Percentiles rank a stretch among this genome's conserved stretches.
Evolutionary conservation across 257 asterid species (phyloP).

Genomic region (Gentiana macrophylla): DNA sequence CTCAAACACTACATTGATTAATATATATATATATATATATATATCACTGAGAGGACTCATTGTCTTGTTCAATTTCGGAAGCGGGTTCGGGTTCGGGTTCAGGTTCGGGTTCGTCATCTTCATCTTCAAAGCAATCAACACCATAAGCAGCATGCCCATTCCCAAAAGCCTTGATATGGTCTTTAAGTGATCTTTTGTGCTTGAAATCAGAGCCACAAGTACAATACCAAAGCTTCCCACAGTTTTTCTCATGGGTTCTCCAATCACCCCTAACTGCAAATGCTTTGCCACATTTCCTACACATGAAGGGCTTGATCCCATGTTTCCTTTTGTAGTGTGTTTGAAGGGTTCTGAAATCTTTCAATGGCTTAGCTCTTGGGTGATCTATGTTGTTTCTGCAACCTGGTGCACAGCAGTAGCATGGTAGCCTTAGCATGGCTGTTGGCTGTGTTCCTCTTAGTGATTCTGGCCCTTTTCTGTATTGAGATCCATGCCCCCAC

Average conservation of each 20-base stretch:
- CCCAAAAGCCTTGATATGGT: constrained; percentile 39
- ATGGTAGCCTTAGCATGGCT: constrained; percentile 40
- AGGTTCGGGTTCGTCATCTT: constrained; percentile 24
- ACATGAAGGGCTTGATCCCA: constrained; percentile 38
- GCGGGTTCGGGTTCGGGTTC: constrained; percentile 38
- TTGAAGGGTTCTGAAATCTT: constrained; percentile 40
- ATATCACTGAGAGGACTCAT: constrained; percentile 17
- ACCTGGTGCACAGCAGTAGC: constrained; percentile 38
- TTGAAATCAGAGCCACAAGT: constrained; percentile 43
- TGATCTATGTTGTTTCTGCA: constrained; percentile 44
- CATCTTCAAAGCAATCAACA: constrained; percentile 32
- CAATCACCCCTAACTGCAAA: constrained; percentile 46
- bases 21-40: background rate
- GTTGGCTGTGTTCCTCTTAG: constrained; percentile 42
- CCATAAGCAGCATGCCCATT: constrained; percentile 36
- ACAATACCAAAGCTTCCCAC: constrained; percentile 45
- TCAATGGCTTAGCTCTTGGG: constrained; percentile 35
- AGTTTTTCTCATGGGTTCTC: constrained; percentile 44
- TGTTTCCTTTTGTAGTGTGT: constrained; percentile 40
- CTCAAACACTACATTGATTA: too few species aligned
- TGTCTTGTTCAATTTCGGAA: constrained; percentile 38
- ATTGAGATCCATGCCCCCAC: constrained; percentile 53
- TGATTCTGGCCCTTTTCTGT: constrained; percentile 41
- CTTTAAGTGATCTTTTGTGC: constrained; percentile 42
- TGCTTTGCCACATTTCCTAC: constrained; percentile 40